Percentiles rank a stretch among this genome's conserved stretches.
phyloP scores from a whole-genome alignment of 805 yeast species.

The Hanseniaspora singularis region DNA sequence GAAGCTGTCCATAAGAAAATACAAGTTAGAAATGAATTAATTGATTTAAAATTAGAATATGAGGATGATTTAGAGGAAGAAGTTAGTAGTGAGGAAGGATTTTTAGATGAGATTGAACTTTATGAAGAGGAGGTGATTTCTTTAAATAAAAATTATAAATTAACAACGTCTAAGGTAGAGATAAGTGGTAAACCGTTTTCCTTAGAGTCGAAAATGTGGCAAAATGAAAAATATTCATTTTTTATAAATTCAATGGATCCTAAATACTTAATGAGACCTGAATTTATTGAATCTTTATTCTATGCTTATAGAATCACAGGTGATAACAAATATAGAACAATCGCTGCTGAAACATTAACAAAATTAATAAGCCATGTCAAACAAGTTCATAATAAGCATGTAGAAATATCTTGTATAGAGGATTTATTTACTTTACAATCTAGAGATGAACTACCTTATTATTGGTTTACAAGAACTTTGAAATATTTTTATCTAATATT shows the following conservation, averaged over 20 bases:
- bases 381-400: slow-evolving; percentile 29
- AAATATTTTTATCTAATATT: slow-evolving; percentile 44
- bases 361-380: slow-evolving; percentile 28
- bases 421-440: slow-evolving; percentile 23
- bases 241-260: slow-evolving; percentile 29
- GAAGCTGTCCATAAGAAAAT: too few species aligned
- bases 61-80: background rate
- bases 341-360: slow-evolving; percentile 41
- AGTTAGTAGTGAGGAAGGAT: background rate
- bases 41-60: background rate
- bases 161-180: slow-evolving; percentile 4
- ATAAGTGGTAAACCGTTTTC: background rate
- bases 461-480: slow-evolving; percentile 49
- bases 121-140: too few species aligned
- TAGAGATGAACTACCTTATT: slow-evolving; percentile 35
- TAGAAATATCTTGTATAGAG: slow-evolving; percentile 30
- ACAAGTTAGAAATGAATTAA: background rate
- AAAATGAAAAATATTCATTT: slow-evolving; percentile 27
- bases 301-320: slow-evolving; percentile 51
- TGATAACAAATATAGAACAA: slow-evolving; percentile 43
- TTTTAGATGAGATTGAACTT: too few species aligned
- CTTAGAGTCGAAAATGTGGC: slow-evolving; percentile 17
- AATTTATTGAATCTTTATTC: slow-evolving; percentile 49
- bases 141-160: background rate
- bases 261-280: slow-evolving; percentile 43